Base-by-base conservation (phyloP, 2,329 filamentous ascomycete species). In the Seiridium cupressi region DNA sequence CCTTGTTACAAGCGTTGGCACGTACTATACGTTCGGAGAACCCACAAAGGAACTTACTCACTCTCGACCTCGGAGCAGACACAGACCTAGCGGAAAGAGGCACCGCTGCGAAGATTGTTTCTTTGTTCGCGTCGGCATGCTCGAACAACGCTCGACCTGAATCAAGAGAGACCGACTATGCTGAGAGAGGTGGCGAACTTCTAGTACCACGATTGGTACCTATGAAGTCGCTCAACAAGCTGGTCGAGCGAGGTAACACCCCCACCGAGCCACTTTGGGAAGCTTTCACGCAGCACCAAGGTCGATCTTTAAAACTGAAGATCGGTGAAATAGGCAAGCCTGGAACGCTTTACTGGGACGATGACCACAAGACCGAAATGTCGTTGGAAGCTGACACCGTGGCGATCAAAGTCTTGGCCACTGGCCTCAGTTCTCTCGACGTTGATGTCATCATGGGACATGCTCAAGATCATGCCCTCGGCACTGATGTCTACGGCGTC, bases 1-100 rank as follows among this genome's bases (percentile, higher is more conserved):
- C 80, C 2, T 72, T 77, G 0, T 73, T 82, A 26, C 66, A 79
- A n/a, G 81, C 77, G 1, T 67, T 84, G 13, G 74, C 79, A 1
- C 74, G 82, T 26, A 79, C 80, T 0, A 69, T 84, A 7, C 75
- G 79, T 51, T 84, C 82, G 0, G 82, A 84, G 51, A 77, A 82
- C 61, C 70, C 76, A 0, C 71, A 75, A 18, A 81, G 75, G 64
- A 68, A 63, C 0, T 71, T 83, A 13, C 69, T 77, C 9, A 78
- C 76, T 0, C 68, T 84, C n/a, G 81, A 83, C 55, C 44, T 82
- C 4, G 66, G 63, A 13, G 13, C 36, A 1, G 51, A 60, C 3
- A 71, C 72, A 2, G 55, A 49, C 0, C 58, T 74, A 1, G 59
- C 53, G 4, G 60, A 65, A 2, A 4, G 48, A 0, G 42, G 61